Evolutionary conservation across 805 yeast species (phyloP).

Genomic region (Nakazawaea ambrosiae): DNA sequence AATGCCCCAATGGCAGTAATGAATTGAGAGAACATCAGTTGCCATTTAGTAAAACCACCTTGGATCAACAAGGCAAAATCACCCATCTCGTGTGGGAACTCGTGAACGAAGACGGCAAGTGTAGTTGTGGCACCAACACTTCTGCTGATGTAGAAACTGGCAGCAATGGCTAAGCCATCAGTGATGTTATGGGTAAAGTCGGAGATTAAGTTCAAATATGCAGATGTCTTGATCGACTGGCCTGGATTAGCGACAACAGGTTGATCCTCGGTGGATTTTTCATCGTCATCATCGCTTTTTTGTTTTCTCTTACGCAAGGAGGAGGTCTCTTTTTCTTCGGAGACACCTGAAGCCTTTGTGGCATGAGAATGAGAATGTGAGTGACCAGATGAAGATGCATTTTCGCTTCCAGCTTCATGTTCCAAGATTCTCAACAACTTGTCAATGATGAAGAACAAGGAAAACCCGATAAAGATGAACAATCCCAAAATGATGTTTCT

Average conservation of each 20-base stretch:
- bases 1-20: slow-evolving; percentile 60
- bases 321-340: slow-evolving; percentile 12
- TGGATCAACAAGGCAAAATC: slow-evolving; percentile 68
- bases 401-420: slow-evolving; percentile 24
- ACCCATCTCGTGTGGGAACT: slow-evolving; percentile 77
- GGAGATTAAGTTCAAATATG: slow-evolving; percentile 59
- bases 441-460: slow-evolving; percentile 55
- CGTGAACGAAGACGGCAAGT: slow-evolving; percentile 67
- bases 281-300: slow-evolving; percentile 13
- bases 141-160: slow-evolving; percentile 57
- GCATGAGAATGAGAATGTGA: slow-evolving; percentile 37
- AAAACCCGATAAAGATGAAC: slow-evolving; percentile 54
- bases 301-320: slow-evolving; percentile 14
- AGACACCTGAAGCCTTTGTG: slow-evolving; percentile 12
- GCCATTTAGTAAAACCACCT: slow-evolving; percentile 60
- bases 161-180: slow-evolving; percentile 69
- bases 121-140: slow-evolving; percentile 63
- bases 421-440: slow-evolving; percentile 47
- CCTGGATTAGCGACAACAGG: slow-evolving; percentile 27
- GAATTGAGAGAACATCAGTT: slow-evolving; percentile 62
- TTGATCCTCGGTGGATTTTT: slow-evolving; percentile 8
- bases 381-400: slow-evolving; percentile 21
- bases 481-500: slow-evolving; percentile 43
- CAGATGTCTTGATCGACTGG: slow-evolving; percentile 40
- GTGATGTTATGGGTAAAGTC: slow-evolving; percentile 72